A percentile compares a stretch with the other conserved stretches of the same genome.
These are phyloP conservation scores for Ophiocordyceps camponoti-leonardi DNA, from an alignment of 2,329 filamentous ascomycete species.

Conservation along the genomic window DNA sequence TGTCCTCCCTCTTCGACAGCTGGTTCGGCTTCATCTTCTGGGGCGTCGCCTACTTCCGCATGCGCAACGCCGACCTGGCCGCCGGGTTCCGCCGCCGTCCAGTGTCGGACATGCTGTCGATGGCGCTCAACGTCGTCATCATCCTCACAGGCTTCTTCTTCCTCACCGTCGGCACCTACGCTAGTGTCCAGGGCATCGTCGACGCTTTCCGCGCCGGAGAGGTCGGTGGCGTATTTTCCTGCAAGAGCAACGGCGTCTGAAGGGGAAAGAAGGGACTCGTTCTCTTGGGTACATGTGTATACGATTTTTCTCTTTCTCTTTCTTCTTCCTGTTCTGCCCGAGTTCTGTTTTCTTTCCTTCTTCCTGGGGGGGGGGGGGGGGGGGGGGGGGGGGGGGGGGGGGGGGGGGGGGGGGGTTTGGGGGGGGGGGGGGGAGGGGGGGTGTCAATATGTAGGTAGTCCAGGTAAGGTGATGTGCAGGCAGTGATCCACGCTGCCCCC, in stretches of 20 bases:
- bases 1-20: conserved; percentile 82
- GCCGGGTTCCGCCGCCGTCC: conserved; percentile 33
- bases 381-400: too few species aligned
- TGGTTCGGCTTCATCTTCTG: conserved; percentile 96
- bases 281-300: neutral
- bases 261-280: neutral
- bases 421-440: too few species aligned
- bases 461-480: too few species aligned
- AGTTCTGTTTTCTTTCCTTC: neutral
- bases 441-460: too few species aligned
- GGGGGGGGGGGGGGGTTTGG: too few species aligned
- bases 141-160: conserved; percentile 67
- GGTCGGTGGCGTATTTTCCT: conserved; percentile 61
- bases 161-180: conserved; percentile 67
- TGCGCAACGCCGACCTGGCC: conserved; percentile 46
- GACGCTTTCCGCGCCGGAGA: conserved; percentile 47
- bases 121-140: conserved; percentile 54
- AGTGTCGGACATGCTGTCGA: conserved; percentile 32
- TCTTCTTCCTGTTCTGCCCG: neutral
- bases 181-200: conserved; percentile 56
- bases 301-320: neutral
- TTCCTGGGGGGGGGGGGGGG: too few species aligned
- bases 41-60: conserved; percentile 64
- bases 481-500: too few species aligned
- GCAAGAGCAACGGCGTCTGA: conserved; percentile 48